Percentiles rank a stretch among this genome's conserved stretches.
phyloP scores from a whole-genome alignment of 2,329 filamentous ascomycete genomes.

The Tolypocladium paradoxum region DNA sequence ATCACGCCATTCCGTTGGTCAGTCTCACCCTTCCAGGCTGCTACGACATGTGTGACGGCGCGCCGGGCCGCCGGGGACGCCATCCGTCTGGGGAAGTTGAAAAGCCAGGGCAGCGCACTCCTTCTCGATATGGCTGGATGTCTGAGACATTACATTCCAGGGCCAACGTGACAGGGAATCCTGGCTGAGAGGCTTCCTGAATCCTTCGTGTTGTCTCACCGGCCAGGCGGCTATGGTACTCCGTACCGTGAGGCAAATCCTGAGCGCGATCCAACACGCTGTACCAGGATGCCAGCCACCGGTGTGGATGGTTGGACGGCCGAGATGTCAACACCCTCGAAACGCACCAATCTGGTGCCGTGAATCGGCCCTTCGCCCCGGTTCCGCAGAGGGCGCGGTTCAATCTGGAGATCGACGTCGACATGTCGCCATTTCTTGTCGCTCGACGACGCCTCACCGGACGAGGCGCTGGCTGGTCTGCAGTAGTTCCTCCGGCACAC shows the following conservation, averaged over 20 bases:
- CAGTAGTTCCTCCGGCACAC: neutral
- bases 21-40: neutral
- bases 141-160: slow-evolving; percentile 1
- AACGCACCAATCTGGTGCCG: neutral
- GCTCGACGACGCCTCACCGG: neutral
- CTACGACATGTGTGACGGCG: neutral
- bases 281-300: neutral
- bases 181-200: neutral
- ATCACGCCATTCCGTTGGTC: slow-evolving; percentile 1
- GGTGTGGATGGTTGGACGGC: neutral
- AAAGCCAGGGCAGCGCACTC: neutral
- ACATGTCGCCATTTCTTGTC: neutral
- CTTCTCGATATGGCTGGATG: neutral
- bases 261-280: neutral
- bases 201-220: neutral
- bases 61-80: slow-evolving; percentile 1
- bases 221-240: neutral
- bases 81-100: neutral
- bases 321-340: neutral
- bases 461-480: neutral
- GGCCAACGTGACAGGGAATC: neutral
- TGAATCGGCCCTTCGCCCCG: neutral
- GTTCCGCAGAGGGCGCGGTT: neutral
- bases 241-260: neutral
- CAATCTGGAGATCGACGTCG: neutral